phyloP scores from a whole-genome alignment of 2,329 filamentous ascomycete species.

The Neonectria coccinea region DNA sequence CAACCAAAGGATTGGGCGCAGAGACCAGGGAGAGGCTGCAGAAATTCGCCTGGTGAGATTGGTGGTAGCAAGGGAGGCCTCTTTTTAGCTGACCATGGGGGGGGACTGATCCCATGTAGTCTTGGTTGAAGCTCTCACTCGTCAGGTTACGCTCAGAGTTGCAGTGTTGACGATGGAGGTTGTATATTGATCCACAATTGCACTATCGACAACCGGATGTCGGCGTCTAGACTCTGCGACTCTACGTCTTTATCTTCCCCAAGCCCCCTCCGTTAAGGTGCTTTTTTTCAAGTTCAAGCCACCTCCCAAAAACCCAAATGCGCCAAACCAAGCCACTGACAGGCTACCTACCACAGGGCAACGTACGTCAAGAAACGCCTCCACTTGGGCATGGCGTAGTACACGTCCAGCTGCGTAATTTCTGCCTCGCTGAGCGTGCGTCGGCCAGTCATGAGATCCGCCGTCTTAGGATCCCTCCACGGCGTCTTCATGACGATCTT shows the following conservation, averaged over 20 bases:
- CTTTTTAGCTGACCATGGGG: no score
- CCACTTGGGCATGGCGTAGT: slow-evolving; percentile 33
- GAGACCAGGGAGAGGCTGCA: no score
- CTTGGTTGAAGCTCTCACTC: neutral
- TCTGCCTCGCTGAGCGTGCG: slow-evolving; percentile 29
- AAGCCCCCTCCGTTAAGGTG: neutral
- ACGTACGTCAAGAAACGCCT: slow-evolving; percentile 39
- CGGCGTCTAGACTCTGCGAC: neutral
- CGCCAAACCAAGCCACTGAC: no score
- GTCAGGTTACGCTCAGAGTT: neutral
- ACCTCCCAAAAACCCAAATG: neutral
- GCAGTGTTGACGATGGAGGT: neutral
- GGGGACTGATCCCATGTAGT: no score
- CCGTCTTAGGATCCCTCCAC: slow-evolving; percentile 35
- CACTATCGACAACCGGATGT: neutral
- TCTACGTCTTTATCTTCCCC: neutral
- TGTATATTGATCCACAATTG: neutral
- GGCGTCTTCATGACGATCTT: slow-evolving; percentile 35
- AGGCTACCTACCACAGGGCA: slow-evolving; percentile 35
- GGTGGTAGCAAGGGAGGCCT: no score
- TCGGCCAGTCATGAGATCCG: slow-evolving; percentile 34
- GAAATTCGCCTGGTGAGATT: no score
- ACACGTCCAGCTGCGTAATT: slow-evolving; percentile 35
- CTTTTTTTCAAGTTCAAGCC: neutral
- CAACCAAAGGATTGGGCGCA: neutral